phyloP scores from a whole-genome alignment of 257 asterid genomes.

The Solanum piurae region DNA sequence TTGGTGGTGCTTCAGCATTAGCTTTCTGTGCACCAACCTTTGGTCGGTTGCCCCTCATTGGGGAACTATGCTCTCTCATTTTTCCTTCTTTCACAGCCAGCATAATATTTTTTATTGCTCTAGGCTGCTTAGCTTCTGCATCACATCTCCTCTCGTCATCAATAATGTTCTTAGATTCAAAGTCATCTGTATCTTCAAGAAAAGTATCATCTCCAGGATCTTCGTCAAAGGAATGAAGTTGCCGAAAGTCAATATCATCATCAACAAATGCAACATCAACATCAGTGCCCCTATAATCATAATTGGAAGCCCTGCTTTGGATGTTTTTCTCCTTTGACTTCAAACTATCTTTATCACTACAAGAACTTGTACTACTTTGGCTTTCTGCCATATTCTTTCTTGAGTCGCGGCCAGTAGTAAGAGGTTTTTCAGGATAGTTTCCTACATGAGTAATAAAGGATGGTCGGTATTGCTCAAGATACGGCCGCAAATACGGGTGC shows the following conservation, averaged over 20 bases:
- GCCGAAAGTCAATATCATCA: conserved; percentile 23
- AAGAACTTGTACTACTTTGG: conserved; percentile 88
- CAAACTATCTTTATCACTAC: conserved; percentile 82
- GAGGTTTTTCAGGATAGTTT: conserved; percentile 33
- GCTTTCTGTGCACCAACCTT: conserved; percentile 33
- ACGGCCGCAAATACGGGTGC: conserved; percentile 79
- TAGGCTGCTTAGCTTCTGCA: conserved; percentile 56
- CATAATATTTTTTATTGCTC: conserved; percentile 53
- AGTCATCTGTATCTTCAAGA: conserved; percentile 20
- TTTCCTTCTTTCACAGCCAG: conserved; percentile 77
- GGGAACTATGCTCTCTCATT: conserved; percentile 73
- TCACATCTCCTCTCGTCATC: neutral
- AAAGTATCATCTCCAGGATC: conserved; percentile 15
- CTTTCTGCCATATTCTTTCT: conserved; percentile 76
- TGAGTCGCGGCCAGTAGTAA: conserved; percentile 18
- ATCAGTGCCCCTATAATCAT: conserved; percentile 34
- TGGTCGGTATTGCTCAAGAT: conserved; percentile 66
- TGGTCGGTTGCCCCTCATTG: conserved; percentile 52
- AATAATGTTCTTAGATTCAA: conserved; percentile 20
- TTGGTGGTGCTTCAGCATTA: conserved; percentile 43
- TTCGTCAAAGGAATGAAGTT: conserved; percentile 11
- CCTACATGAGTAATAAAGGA: conserved; percentile 24
- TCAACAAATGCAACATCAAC: conserved; percentile 33
- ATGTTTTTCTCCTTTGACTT: conserved; percentile 42
- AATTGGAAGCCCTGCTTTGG: conserved; percentile 1